Percentiles rank a stretch among this genome's conserved stretches.
Evolutionary conservation across 352 stramenopile genomes (phyloP).

Genomic region (Pythium graminicola): DNA sequence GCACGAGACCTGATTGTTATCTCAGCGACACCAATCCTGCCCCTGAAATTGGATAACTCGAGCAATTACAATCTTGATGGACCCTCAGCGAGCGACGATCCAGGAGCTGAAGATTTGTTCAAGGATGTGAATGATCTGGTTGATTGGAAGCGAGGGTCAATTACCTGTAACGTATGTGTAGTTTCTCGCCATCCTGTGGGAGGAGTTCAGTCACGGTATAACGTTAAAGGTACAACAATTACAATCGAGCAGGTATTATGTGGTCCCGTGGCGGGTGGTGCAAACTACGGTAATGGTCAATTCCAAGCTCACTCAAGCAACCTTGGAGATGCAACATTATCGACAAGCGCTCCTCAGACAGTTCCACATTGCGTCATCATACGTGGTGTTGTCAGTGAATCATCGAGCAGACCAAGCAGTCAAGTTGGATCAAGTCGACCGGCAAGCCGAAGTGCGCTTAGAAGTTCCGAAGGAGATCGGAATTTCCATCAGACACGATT

Average conservation of each 20-base stretch:
- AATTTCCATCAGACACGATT: not conserved
- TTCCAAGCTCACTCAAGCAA: not conserved
- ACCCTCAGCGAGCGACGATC: not conserved
- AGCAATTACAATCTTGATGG: not conserved
- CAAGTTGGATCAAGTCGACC: conserved; percentile 7
- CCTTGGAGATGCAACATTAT: not conserved
- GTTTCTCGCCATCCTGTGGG: not conserved
- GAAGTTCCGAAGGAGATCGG: not conserved
- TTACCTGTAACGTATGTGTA: conserved; percentile 6
- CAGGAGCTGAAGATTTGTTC: not conserved
- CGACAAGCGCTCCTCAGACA: not conserved
- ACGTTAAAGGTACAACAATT: conserved; percentile 32
- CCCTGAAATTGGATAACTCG: not conserved
- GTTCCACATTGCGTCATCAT: conserved; percentile 3
- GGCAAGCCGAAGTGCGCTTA: conserved; percentile 2
- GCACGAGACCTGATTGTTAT: conserved; percentile 2
- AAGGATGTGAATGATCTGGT: not conserved
- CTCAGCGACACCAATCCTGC: not conserved
- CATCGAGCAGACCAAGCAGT: conserved; percentile 2
- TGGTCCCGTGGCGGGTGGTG: conserved; percentile 13
- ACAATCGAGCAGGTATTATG: conserved; percentile 36
- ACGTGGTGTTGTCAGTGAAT: not conserved
- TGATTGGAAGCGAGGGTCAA: conserved; percentile 9
- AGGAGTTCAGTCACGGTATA: conserved; percentile 11
- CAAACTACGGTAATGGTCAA: not conserved